Evolutionary conservation across 495 filamentous ascomycete species (phyloP), one percentile per base, ranked within the genome.

Genomic region (Penicillium alfredii): DNA sequence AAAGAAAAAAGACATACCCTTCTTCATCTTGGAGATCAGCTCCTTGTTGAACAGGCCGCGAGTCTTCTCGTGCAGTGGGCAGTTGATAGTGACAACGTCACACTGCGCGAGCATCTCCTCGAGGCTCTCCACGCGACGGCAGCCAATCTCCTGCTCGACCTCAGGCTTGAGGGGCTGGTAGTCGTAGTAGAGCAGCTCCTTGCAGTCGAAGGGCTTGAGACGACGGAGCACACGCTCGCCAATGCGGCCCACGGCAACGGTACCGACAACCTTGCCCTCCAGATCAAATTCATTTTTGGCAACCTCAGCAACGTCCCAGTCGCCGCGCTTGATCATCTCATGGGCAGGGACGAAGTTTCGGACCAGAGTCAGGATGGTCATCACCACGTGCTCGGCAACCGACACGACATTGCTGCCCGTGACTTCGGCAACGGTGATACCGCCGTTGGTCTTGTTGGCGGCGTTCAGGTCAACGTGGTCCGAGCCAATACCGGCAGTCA

Each of bases 21-120:
- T 81, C 86, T 98, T 98, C 92, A 98, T 98, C 85, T 96, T 96
- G 53, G 82, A 76, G 55, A 98, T 94, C 44, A 98, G 76, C n/a
- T 96, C 87, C 84, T 97, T 97, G 78, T 96, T 95, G 76, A 98
- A 98, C 49, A 98, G 61, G 45, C 92, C 92, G 20, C 76, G 73
- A 29, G 92, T 98, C 76, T 92, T 93, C 76, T 96, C 92, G 70
- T 98, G 92, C 45, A 98, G 78, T 42, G 92, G 92, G 78, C 90
- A 96, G 78, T 98, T 98, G 69, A 98, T 97, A 55, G 92, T 98
- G 55, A 98, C 92, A 26, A 98, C 85, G 51, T 98, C 92, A 66
- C 89, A 96, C 76, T 96, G 88, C 36, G 76, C 74, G 38, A 98
- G 69, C 80, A 98, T 84, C 68, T 98, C 92, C 75, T 96, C 90